Base-by-base conservation (phyloP, 768 basidiomycete genomes). In the Rhizopogon sp. region DNA sequence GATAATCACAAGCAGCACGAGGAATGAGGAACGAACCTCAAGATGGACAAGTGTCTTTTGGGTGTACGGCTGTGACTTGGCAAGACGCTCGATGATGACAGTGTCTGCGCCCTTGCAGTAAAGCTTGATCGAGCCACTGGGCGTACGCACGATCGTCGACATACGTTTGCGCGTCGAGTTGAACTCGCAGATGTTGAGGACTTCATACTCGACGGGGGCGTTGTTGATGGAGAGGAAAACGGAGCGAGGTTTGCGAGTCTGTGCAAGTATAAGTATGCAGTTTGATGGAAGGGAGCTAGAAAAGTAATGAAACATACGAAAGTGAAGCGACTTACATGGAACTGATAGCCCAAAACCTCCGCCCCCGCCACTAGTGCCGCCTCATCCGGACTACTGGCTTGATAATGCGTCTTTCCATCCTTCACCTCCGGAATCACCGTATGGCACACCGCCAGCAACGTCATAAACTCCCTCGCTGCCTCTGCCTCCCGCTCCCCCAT, bases 81-180 rank as follows among this genome's bases (percentile, higher is more conserved):
- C 85, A n/a, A 99, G 69, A 16, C 97, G 82, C 67, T 98, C 96
- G 55, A 96, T 73, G 62, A 99, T 98, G 63, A 98, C 97, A 1
- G 93, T 98, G 67, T 99, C 97, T 1, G 97, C 97, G 28, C 97
- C 97, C 69, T 99, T 99, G 57, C 89, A 93, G 65, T 92, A 98
- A 8, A 99, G 67, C 72, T 94, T 98, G 74, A 99, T 91, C 69
- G 84, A 85, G 45, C 96, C 94, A 60, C 93, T 85, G 0, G 95
- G 88, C 25, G 82, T 79, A 22, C 93, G 84, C 33, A 99, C 81
- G 61, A 99, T 73, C 1, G 95, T 96, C 28, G 97, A 98, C 97
- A 99, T 98, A 56, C 97, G 83, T 66, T 99, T 98, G 50, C 97
- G 82, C 4, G 93, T 92, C 22, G 93, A 97, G 67, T 98, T 98